These are phyloP conservation scores for Rhizopogon sp. DNA, from an alignment of 768 basidiomycete genomes.

Conservation along the genomic window DNA sequence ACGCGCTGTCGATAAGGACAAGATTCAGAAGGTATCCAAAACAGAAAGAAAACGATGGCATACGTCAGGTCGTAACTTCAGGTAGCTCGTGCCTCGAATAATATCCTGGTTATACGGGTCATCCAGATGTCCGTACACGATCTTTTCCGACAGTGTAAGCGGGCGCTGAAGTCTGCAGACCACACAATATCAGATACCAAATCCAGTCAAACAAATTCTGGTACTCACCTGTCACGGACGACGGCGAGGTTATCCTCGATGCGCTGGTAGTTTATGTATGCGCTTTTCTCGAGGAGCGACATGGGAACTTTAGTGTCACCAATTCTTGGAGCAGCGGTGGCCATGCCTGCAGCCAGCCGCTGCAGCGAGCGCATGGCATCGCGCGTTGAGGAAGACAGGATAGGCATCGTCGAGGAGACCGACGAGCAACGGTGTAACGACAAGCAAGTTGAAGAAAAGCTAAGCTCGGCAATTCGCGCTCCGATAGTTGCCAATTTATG, in stretches of 20 bases:
- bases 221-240: slow-evolving; percentile 70
- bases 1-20: slow-evolving; percentile 52
- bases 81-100: slow-evolving; percentile 87
- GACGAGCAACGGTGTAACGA: slow-evolving; percentile 20
- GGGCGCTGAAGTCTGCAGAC: slow-evolving; percentile 73
- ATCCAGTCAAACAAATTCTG: not conserved
- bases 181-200: not conserved
- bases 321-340: slow-evolving; percentile 74
- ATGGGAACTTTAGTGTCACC: slow-evolving; percentile 89
- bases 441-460: slow-evolving; percentile 11
- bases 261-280: slow-evolving; percentile 91
- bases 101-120: slow-evolving; percentile 91
- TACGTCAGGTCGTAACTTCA: slow-evolving; percentile 97
- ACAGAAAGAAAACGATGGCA: slow-evolving; percentile 26
- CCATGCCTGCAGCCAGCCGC: slow-evolving; percentile 65
- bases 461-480: slow-evolving; percentile 21
- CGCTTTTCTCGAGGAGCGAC: slow-evolving; percentile 78
- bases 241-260: slow-evolving; percentile 96
- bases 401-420: slow-evolving; percentile 53
- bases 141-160: slow-evolving; percentile 92
- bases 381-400: slow-evolving; percentile 49
- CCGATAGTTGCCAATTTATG: slow-evolving; percentile 15
- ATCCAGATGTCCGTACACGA: slow-evolving; percentile 96
- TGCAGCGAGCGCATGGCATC: slow-evolving; percentile 47
- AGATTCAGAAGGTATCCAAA: slow-evolving; percentile 5